phyloP scores from a whole-genome alignment of 768 basidiomycete genomes.

The Boletus reticulatus region DNA sequence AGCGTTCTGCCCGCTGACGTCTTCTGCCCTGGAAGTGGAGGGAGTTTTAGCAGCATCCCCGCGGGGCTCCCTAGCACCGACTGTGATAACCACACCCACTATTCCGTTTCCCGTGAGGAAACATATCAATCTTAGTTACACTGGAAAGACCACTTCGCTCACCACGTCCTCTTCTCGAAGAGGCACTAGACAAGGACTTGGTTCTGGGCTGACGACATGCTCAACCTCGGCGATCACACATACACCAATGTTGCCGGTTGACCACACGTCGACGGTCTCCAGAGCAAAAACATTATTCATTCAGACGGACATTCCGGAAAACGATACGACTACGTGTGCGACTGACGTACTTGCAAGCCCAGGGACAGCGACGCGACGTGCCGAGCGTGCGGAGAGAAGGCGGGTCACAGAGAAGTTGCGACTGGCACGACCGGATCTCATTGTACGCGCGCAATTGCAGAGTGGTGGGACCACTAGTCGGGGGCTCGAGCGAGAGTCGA shows the following conservation, averaged over 20 bases:
- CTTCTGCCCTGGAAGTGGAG: neutral
- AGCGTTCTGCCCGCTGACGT: neutral
- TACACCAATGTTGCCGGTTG: neutral
- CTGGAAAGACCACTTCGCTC: slow-evolving; percentile 6
- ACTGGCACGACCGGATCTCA: slow-evolving; percentile 43
- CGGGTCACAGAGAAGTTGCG: slow-evolving; percentile 40
- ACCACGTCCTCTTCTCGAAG: neutral
- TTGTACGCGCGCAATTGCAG: slow-evolving; percentile 28
- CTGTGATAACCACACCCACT: slow-evolving; percentile 3
- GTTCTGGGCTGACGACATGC: neutral
- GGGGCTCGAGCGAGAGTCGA: neutral
- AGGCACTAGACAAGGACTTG: neutral
- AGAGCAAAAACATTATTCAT: neutral
- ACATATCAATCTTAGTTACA: neutral
- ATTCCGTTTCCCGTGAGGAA: slow-evolving; percentile 24
- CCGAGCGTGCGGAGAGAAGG: slow-evolving; percentile 18
- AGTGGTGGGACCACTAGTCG: slow-evolving; percentile 14
- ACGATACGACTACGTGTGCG: neutral
- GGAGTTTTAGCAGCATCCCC: neutral
- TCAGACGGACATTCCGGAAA: neutral
- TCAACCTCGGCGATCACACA: slow-evolving; percentile 5
- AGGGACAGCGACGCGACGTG: slow-evolving; percentile 18
- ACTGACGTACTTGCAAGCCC: slow-evolving; percentile 6
- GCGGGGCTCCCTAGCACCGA: neutral
- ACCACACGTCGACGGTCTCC: neutral